phyloP scores from a whole-genome alignment of 2,329 filamentous ascomycete species.

The Zymoseptoria brevis region DNA sequence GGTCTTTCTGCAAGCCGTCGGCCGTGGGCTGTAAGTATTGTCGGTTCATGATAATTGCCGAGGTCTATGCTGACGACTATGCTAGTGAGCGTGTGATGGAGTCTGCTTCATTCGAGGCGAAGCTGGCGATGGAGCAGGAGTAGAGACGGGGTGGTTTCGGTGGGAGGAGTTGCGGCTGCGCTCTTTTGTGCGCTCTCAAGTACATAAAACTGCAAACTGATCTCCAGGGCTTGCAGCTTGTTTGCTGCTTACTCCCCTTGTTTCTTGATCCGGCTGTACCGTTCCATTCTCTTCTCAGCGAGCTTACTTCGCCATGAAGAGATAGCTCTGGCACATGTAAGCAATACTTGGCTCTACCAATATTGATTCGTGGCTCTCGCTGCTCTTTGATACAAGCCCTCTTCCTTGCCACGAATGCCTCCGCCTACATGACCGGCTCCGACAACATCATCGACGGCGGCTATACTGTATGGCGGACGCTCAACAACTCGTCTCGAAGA shows the following conservation, averaged over 20 bases:
- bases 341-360: no score
- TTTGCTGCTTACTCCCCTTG: neutral
- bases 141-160: neutral
- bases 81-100: neutral
- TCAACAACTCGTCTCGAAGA: conserved; percentile 1
- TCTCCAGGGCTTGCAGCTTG: neutral
- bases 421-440: conserved; percentile 67
- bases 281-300: no score
- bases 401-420: conserved; percentile 66
- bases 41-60: neutral
- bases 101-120: neutral
- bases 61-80: neutral
- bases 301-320: no score
- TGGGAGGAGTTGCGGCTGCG: neutral
- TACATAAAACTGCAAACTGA: neutral
- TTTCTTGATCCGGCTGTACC: neutral
- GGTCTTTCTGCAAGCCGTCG: neutral
- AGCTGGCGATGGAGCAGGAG: neutral
- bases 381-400: conserved; percentile 41
- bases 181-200: neutral
- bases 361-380: no score
- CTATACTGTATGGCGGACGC: conserved; percentile 49
- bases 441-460: conserved; percentile 66
- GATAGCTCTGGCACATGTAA: no score
- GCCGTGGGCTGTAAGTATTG: neutral